A percentile compares a stretch with the other conserved stretches of the same genome.
These are phyloP conservation scores for Stygiomarasmius scandens DNA, from an alignment of 1,284 basidiomycete species.

Conservation along the genomic window DNA sequence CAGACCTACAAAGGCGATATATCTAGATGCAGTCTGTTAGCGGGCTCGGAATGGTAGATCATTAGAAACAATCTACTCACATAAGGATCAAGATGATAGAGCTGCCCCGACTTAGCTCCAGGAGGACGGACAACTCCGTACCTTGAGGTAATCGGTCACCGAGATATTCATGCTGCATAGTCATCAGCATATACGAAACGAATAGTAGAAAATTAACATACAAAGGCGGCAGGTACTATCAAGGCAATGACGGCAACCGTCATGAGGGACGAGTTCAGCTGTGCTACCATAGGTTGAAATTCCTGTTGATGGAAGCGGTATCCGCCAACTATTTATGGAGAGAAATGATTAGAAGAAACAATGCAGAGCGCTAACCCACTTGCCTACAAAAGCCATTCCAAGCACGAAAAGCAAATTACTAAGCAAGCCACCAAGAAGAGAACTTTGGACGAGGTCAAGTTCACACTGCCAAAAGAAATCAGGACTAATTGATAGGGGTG, in stretches of 20 bases:
- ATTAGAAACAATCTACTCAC: constrained; percentile 36
- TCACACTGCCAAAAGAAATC: constrained; percentile 51
- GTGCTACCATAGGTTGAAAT: constrained; percentile 63
- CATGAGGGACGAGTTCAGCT: constrained; percentile 66
- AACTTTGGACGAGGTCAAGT: constrained; percentile 66
- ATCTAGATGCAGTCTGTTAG: constrained; percentile 20
- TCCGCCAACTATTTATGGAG: constrained; percentile 45
- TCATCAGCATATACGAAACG: neutral
- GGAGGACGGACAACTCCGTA: constrained; percentile 38
- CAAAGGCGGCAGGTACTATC: constrained; percentile 65
- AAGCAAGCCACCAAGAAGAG: constrained; percentile 61
- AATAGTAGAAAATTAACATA: constrained; percentile 34
- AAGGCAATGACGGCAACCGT: constrained; percentile 61
- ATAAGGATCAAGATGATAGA: constrained; percentile 59
- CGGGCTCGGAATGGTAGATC: neutral
- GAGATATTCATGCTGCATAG: constrained; percentile 40
- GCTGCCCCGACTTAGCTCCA: constrained; percentile 48
- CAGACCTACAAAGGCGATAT: constrained; percentile 35
- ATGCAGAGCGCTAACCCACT: constrained; percentile 10
- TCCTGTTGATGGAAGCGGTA: constrained; percentile 66
- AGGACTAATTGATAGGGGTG: constrained; percentile 33
- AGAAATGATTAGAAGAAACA: constrained; percentile 4
- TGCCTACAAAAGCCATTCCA: constrained; percentile 59
- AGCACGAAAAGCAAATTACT: constrained; percentile 71
- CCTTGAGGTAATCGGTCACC: constrained; percentile 37